Evolutionary conservation across 2,329 filamentous ascomycete genomes (phyloP), one percentile per base, ranked within the genome.

Genomic region (Claviceps sp.): DNA sequence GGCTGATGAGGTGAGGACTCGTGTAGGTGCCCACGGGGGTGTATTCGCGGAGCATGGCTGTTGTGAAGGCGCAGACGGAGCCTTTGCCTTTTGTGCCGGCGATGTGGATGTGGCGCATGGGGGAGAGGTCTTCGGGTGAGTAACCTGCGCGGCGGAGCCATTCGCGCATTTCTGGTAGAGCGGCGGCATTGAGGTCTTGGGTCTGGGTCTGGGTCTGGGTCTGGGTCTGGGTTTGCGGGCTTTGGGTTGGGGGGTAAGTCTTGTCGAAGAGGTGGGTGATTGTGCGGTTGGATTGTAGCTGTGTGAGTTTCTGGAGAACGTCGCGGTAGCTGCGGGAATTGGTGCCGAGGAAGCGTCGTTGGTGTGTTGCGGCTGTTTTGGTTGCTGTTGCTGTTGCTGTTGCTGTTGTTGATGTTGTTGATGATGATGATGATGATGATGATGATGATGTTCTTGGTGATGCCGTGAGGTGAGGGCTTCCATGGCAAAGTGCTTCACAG

Each of bases 81-180:
- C 90, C 90, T 67, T 96, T 97, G 55, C 91, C 91, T 66, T 96
- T 97, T 4, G 90, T 96, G 13, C 91, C 91, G 1, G 91, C 87
- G 46, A 97, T 82, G 64, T 97, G 91, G 55, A 97, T 81, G 58
- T 75, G 76, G 16, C 67, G 68, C 50, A 77, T 66, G 4, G 61
- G 57, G 13, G 66, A 60, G 26, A 79, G 70, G 57, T 73, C 70
- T 0, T 60, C 51, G 1, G 66, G 65, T 68, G 84, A 70, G 68
- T 95, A 87, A 48, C 88, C 88, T 51, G 87, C 82, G 55, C 84
- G 84, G 46, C 70, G 72, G 57, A 87, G 81, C 85, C 86, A 95
- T 59, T 81, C 78, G 30, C 83, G 71, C 78, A 93, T 91, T 65
- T 95, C 88, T 0, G 87, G 86, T 48, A 94, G 82, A 6, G 89